Base-by-base conservation (phyloP, 148 eudicot species). In the Rhododendron mucronatum region DNA sequence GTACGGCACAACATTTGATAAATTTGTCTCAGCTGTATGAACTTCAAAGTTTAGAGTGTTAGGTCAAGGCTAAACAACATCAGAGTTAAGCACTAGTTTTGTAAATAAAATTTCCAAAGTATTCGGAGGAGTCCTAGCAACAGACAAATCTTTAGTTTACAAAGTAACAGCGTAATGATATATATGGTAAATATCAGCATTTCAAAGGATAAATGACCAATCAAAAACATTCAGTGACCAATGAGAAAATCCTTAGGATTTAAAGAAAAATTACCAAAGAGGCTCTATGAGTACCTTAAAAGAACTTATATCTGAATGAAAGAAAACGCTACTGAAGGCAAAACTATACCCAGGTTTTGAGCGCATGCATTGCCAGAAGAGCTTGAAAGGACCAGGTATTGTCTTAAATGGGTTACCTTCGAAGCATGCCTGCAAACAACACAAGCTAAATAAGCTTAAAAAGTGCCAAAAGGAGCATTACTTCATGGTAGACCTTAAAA, bases 371-470 rank as follows among this genome's bases (percentile, higher is more conserved):
- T 89, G 96, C 91, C 91, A 94, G 90, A 96, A 95, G 74, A 95
- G 96, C 93, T 95, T 96, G 89, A 95, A 96, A 85, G 97, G 99
- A 47, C 97, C 99, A 5, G 95, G 96, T 85, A 96, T 88, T 3
- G 98, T 96, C 89, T 96, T 96, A 81, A 96, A 94, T 37, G 99
- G 99, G 90, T 95, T 95, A 23, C 97, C 96, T 88, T 96, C 98
- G 82, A 96, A 96, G 88, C 98, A 95, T 83, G 98, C 99, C 98
- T 96, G 79, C 88, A 5, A 11, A 37, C 45, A 37, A 74, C 14
- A 69, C 14, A 3, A 69, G 75, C 75, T 37, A 69, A 74, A 74
- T 74, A 69, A 69, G 37, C 75, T 69, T 28, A 69, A 69, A 23
- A 69, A 3, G 75, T 28, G 16, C 37, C 37, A 28, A 28, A 26